Base-by-base conservation (phyloP, 306 rosid genomes). In the Pyrus pyrifolia region DNA sequence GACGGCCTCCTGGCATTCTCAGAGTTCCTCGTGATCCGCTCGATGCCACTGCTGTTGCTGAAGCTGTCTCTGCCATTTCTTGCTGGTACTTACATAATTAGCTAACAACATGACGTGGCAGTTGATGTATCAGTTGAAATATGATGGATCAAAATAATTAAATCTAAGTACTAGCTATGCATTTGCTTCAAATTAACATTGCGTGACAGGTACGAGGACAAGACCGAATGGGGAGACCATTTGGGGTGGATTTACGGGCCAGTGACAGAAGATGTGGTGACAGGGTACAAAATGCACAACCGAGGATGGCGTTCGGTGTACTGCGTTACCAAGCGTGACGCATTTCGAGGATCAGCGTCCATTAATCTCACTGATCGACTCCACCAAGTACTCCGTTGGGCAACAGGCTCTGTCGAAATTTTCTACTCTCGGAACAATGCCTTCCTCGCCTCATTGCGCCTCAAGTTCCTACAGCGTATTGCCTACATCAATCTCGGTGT, bases 21-120 rank as follows among this genome's bases (percentile, higher is more conserved):
- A 79, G 94, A 35, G 78, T 10, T n/a, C 97, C 98, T 13, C 94
- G 98, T 0, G 88, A 90, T 0, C 98, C 94, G 19, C 98, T 94
- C 11, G 96, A 94, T 72, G 88, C 97, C 22, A 61, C 83, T 15
- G 79, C 86, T 0, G 98, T 94, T 27, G 97, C 98, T 4, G 97
- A 94, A 80, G 86, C 96, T 1, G 97, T 94, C 31, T 88, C 97
- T 0, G 87, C 87, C 46, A 91, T 94, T 71, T 94, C 98, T 42
- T 94, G 98, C 22, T 94, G 97, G 98, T 42, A 5, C 14, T 8
- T 72, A 14, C 1, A 14, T 4, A 14, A 14, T 29, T 63, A 61
- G 30, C n/a, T 63, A 40, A 63, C 42, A 33, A 29, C 68, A 35
- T 33, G 27, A 19, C 38, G 18, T 19, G 70, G 40, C 40, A 6